These are phyloP conservation scores for Verticillium albo-atrum DNA, from an alignment of 2,329 filamentous ascomycete genomes.

Conservation along the genomic window DNA sequence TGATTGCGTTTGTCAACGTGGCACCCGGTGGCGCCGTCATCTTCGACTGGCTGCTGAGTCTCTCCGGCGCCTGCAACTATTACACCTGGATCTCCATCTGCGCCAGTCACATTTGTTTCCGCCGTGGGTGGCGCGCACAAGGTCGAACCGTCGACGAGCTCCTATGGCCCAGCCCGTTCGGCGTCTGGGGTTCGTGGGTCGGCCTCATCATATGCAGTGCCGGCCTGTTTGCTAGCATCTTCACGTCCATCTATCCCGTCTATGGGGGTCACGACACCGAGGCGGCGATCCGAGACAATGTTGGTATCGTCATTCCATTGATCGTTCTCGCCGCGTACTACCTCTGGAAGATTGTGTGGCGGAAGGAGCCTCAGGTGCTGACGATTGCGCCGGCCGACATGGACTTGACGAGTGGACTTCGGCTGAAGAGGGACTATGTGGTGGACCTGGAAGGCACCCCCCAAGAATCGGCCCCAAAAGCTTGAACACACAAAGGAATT, in stretches of 20 bases:
- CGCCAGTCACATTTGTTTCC: conserved; percentile 40
- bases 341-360: conserved; percentile 8
- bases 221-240: conserved; percentile 23
- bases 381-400: conserved; percentile 19
- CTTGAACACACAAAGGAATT: background rate
- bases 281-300: conserved; percentile 18
- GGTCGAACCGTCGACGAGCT: conserved; percentile 27
- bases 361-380: conserved; percentile 3
- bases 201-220: conserved; percentile 20
- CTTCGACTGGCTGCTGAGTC: conserved; percentile 41
- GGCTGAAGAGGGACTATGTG: conserved; percentile 3
- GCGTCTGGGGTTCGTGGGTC: conserved; percentile 19
- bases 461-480: background rate
- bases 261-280: conserved; percentile 10
- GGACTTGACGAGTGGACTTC: conserved; percentile 16
- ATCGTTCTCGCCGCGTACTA: conserved; percentile 19
- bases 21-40: conserved; percentile 29
- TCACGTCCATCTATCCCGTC: conserved; percentile 18
- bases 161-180: conserved; percentile 23
- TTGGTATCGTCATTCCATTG: conserved; percentile 20
- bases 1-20: conserved; percentile 38
- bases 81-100: conserved; percentile 45
- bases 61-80: conserved; percentile 39
- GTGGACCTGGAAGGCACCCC: background rate
- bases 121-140: conserved; percentile 32